These are phyloP conservation scores for Protomyces macrosporus DNA, from an alignment of 1,139 yeast species.

Conservation along the genomic window DNA sequence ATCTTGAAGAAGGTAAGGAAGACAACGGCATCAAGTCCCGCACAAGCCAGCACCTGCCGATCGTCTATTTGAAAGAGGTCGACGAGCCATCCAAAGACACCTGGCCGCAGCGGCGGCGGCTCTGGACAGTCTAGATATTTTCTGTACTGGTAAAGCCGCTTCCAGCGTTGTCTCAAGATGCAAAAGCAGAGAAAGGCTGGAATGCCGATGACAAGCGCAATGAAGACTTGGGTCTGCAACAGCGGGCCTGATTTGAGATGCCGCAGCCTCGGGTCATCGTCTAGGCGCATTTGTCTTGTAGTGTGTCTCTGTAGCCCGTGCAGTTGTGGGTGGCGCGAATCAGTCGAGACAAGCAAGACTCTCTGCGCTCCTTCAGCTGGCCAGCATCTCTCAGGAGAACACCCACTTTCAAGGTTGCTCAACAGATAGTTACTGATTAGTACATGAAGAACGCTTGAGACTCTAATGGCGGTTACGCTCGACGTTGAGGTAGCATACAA, in stretches of 20 bases:
- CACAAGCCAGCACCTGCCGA: slow-evolving; percentile 72
- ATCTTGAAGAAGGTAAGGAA: slow-evolving; percentile 73
- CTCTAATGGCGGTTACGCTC: background rate
- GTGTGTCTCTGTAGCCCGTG: too few relatives aligned
- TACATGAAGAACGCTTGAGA: background rate
- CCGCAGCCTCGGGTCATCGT: slow-evolving; percentile 19
- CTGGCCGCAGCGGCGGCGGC: slow-evolving; percentile 44
- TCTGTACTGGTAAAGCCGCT: slow-evolving; percentile 55
- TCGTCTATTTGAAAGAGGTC: slow-evolving; percentile 62
- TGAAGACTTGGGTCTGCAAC: slow-evolving; percentile 45
- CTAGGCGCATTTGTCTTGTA: background rate
- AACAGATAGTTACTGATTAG: too few relatives aligned
- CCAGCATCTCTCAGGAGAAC: too few relatives aligned
- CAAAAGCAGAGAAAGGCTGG: slow-evolving; percentile 63
- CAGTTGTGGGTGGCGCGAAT: too few relatives aligned
- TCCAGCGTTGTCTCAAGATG: slow-evolving; percentile 58
- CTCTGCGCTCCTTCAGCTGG: too few relatives aligned
- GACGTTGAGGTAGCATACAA: slow-evolving; percentile 27
- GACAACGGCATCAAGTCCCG: slow-evolving; percentile 92
- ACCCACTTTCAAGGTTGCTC: too few relatives aligned
- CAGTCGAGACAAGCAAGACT: too few relatives aligned
- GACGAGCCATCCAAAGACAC: slow-evolving; percentile 75
- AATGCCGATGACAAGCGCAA: slow-evolving; percentile 60
- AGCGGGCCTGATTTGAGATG: slow-evolving; percentile 14
- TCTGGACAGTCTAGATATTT: slow-evolving; percentile 46